phyloP scores from a whole-genome alignment of 192 early-diverging fungal genomes.

The Mortierella claussenii region DNA sequence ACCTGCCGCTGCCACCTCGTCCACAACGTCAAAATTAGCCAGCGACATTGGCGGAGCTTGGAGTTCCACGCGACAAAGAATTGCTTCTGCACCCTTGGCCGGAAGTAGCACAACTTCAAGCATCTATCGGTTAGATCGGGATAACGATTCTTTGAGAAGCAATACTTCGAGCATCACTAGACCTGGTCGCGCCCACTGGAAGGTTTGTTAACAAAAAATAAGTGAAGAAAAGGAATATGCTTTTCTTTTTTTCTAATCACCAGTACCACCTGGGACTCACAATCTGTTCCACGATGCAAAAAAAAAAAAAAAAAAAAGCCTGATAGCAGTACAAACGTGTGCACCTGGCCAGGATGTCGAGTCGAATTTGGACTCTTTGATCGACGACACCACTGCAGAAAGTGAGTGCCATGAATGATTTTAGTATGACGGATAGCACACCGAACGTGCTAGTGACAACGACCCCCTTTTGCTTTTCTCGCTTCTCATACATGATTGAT shows the following conservation, averaged over 20 bases:
- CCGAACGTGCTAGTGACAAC: no score
- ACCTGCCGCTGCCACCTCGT: background rate
- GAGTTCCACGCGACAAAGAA: constrained; percentile 14
- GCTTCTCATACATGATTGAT: background rate
- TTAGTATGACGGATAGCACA: no score
- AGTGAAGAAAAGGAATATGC: background rate
- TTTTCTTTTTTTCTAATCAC: background rate
- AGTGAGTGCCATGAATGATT: background rate
- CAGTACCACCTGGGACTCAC: no score
- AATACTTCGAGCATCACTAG: constrained; percentile 14
- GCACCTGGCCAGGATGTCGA: constrained; percentile 46
- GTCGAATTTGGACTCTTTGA: constrained; percentile 45
- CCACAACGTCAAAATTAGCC: background rate
- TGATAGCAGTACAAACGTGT: constrained; percentile 34
- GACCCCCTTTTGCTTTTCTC: background rate
- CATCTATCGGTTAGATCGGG: constrained; percentile 9
- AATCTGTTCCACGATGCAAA: no score
- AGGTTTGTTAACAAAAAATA: constrained; percentile 9
- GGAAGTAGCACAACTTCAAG: background rate
- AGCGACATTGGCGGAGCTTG: background rate
- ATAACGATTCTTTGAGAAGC: constrained; percentile 26
- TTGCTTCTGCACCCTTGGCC: constrained; percentile 16
- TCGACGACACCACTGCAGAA: constrained; percentile 43
- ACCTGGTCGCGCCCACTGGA: constrained; percentile 38
- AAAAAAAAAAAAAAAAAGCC: no score